These are phyloP conservation scores for Eragrostis curvula DNA, from an alignment of 176 grass and related monocot species.

Conservation along the genomic window DNA sequence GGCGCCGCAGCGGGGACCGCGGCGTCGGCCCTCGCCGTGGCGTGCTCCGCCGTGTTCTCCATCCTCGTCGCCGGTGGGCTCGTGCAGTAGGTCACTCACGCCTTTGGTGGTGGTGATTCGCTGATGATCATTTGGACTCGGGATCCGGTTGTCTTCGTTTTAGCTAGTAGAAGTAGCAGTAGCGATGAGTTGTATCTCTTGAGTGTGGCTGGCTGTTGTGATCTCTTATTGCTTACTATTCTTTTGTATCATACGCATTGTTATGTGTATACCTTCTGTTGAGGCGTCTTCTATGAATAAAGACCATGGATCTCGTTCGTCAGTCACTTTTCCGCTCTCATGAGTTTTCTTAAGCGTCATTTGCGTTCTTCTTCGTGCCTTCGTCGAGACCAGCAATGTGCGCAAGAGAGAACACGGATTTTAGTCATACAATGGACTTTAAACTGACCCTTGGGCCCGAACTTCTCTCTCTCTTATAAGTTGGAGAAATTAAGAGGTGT, in stretches of 20 bases:
- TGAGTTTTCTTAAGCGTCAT: background rate
- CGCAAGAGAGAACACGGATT: background rate
- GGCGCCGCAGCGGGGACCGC: constrained; percentile 53
- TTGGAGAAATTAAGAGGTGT: background rate
- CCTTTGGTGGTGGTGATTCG: background rate
- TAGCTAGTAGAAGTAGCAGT: background rate
- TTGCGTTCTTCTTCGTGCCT: background rate
- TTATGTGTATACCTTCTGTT: constrained; percentile 9
- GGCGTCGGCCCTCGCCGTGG: constrained; percentile 51
- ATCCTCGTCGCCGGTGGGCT: constrained; percentile 50
- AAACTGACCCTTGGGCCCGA: background rate
- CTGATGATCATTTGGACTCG: background rate
- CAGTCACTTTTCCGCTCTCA: background rate
- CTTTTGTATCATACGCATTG: constrained; percentile 61
- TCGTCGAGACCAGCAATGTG: too few relatives aligned
- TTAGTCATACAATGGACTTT: background rate
- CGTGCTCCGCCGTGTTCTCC: constrained; percentile 57
- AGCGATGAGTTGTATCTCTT: background rate
- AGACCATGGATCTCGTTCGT: constrained; percentile 14
- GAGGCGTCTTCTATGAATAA: constrained; percentile 48
- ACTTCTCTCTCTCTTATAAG: background rate
- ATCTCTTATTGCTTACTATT: constrained; percentile 45
- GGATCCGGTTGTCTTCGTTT: background rate
- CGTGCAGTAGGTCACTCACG: constrained; percentile 51
- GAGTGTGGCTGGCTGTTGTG: constrained; percentile 39